A percentile compares a stretch with the other conserved stretches of the same genome.
phyloP scores from a whole-genome alignment of 2,329 filamentous ascomycete species.

The Didymella pomorum region DNA sequence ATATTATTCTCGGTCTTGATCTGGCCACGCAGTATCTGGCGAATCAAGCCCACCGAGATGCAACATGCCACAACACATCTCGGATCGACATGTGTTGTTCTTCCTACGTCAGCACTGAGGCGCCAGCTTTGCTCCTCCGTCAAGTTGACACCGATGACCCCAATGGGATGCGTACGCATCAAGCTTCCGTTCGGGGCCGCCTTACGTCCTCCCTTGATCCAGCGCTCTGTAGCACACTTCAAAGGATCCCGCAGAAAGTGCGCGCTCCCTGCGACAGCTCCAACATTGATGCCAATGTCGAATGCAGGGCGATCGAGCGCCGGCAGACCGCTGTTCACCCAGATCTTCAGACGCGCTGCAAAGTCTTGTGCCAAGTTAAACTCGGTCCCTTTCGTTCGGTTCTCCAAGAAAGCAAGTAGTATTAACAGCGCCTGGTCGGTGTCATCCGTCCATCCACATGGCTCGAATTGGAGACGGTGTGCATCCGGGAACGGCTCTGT shows the following conservation, averaged over 20 bases:
- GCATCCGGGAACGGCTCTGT: slow-evolving; percentile 57
- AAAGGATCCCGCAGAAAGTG: slow-evolving; percentile 54
- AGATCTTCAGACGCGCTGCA: slow-evolving; percentile 57
- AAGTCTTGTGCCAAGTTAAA: slow-evolving; percentile 48
- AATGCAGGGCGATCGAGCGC: slow-evolving; percentile 58
- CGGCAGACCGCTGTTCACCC: slow-evolving; percentile 59
- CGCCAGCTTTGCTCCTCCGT: slow-evolving; percentile 56
- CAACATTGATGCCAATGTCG: slow-evolving; percentile 59
- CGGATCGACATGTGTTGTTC: slow-evolving; percentile 61
- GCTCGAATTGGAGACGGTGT: slow-evolving; percentile 50
- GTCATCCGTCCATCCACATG: slow-evolving; percentile 62
- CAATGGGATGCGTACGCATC: slow-evolving; percentile 63
- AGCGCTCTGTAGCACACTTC: slow-evolving; percentile 52
- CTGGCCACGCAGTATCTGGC: slow-evolving; percentile 58
- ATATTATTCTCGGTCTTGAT: slow-evolving; percentile 53
- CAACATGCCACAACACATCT: slow-evolving; percentile 61
- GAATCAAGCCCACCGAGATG: slow-evolving; percentile 57
- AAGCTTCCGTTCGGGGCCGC: slow-evolving; percentile 62
- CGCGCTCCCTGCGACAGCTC: slow-evolving; percentile 53
- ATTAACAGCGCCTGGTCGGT: slow-evolving; percentile 63
- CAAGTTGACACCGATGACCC: slow-evolving; percentile 56
- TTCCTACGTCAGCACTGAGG: slow-evolving; percentile 54
- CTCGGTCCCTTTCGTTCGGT: slow-evolving; percentile 42
- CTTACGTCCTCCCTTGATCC: slow-evolving; percentile 52
- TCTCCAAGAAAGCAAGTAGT: slow-evolving; percentile 58